Conservation (phyloP, 176 grass and related monocot genomes). For the Aegilops umbellulata region DNA sequence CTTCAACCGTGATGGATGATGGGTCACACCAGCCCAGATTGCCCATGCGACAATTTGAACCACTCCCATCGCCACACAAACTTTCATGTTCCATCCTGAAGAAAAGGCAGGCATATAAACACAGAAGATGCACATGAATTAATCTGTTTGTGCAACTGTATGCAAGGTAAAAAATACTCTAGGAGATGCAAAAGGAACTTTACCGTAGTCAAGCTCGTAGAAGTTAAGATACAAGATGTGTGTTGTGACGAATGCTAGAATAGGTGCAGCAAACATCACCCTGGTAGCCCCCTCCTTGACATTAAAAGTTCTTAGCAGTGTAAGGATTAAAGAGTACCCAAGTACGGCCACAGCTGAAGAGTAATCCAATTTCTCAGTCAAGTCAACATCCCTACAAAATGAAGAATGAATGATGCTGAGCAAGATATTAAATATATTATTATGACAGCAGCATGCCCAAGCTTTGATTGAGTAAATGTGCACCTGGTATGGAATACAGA, state of each 20-base stretch:
- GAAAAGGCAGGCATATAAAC: constrained; percentile 15
- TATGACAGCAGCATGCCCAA: neutral
- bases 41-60: constrained; percentile 80
- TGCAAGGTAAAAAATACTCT: neutral
- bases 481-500: constrained; percentile 90
- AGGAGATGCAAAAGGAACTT: constrained; percentile 26
- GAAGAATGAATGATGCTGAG: constrained; percentile 3
- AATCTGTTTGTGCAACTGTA: neutral
- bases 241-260: constrained; percentile 94
- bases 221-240: constrained; percentile 97
- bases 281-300: constrained; percentile 88
- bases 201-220: constrained; percentile 87
- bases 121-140: neutral
- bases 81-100: constrained; percentile 98
- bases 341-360: constrained; percentile 87
- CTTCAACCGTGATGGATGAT: constrained; percentile 71
- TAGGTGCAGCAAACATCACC: constrained; percentile 87
- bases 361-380: constrained; percentile 94
- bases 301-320: constrained; percentile 76
- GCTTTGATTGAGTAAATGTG: constrained; percentile 21
- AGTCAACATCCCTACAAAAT: constrained; percentile 80
- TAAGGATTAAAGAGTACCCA: constrained; percentile 81
- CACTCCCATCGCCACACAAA: constrained; percentile 76
- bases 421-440: neutral
- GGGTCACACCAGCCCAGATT: constrained; percentile 68